Conservation (phyloP, 1,284 basidiomycete species). For the Xerocomus alliaceus region DNA sequence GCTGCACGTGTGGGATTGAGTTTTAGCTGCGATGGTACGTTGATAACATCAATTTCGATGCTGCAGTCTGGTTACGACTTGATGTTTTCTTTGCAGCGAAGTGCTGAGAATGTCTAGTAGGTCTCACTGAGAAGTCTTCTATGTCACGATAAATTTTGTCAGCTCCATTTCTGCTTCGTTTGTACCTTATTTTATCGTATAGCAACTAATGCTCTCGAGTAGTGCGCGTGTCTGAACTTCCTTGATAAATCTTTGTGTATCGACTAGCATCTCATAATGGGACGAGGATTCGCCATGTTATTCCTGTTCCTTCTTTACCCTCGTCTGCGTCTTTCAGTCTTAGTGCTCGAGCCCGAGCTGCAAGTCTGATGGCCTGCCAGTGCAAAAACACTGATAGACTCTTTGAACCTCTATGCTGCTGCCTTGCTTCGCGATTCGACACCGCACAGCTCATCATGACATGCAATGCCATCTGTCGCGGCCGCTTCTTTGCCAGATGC, state of each 20-base stretch:
- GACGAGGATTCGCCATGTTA: not conserved
- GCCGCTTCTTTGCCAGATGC: constrained; percentile 12
- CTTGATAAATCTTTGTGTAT: not conserved
- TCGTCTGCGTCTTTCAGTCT: not conserved
- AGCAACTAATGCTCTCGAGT: too few species aligned
- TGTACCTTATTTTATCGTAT: too few species aligned
- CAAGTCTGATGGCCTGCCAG: not conserved
- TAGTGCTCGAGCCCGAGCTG: not conserved
- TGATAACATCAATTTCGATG: too few species aligned
- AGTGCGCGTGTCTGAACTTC: not conserved
- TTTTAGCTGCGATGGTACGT: too few species aligned
- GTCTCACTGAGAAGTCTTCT: too few species aligned
- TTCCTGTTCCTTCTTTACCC: not conserved
- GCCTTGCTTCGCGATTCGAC: not conserved
- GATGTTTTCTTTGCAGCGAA: too few species aligned
- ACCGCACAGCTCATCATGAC: not conserved
- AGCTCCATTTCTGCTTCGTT: too few species aligned
- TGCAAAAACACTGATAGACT: not conserved
- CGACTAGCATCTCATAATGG: not conserved
- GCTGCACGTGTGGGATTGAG: too few species aligned
- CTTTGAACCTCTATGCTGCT: not conserved
- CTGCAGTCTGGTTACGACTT: too few species aligned
- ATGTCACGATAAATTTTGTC: too few species aligned
- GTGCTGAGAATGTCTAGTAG: too few species aligned
- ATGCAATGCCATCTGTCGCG: constrained; percentile 8